Percentiles rank a stretch among this genome's conserved stretches.
Evolutionary conservation across 208 protist genomes (phyloP).

Genomic region (Trypanosoma caninum): DNA sequence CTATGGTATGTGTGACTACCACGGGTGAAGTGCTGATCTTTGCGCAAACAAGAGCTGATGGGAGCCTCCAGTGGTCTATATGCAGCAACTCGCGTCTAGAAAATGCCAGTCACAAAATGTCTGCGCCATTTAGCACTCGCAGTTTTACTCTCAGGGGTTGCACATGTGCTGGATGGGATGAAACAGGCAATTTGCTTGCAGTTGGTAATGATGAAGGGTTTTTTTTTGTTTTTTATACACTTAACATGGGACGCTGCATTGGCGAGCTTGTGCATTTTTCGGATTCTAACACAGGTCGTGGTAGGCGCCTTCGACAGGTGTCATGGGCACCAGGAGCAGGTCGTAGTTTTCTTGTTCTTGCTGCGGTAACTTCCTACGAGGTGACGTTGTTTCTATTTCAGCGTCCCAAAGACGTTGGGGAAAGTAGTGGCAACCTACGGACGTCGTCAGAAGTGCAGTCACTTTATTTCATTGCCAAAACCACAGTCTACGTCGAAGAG

Average conservation of each 20-base stretch:
- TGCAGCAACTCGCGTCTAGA: conserved; percentile 16
- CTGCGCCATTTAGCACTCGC: not conserved
- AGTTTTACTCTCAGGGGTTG: conserved; percentile 23
- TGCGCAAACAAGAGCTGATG: conserved; percentile 17
- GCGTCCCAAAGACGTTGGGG: conserved; percentile 25
- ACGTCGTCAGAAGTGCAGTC: not conserved
- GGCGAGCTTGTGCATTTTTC: conserved; percentile 26
- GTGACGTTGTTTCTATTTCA: conserved; percentile 66
- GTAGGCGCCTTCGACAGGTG: conserved; percentile 41
- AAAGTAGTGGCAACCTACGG: not conserved
- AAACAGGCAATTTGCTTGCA: conserved; percentile 60
- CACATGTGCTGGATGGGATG: conserved; percentile 58
- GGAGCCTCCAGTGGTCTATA: conserved; percentile 14
- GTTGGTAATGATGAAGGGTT: conserved; percentile 43
- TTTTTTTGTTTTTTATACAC: conserved; percentile 49
- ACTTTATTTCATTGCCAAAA: conserved; percentile 44
- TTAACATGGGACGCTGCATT: conserved; percentile 32
- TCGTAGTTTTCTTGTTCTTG: conserved; percentile 74
- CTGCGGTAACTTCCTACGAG: conserved; percentile 40
- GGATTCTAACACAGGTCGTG: conserved; percentile 10
- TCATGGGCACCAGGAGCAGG: conserved; percentile 72
- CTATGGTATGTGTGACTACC: conserved; percentile 58
- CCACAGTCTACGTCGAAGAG: conserved; percentile 42
- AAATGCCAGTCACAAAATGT: not conserved
- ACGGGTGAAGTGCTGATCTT: conserved; percentile 50